These are phyloP conservation scores for Paracoccidioides brasiliensis DNA, from an alignment of 2,329 filamentous ascomycete genomes.

Conservation along the genomic window DNA sequence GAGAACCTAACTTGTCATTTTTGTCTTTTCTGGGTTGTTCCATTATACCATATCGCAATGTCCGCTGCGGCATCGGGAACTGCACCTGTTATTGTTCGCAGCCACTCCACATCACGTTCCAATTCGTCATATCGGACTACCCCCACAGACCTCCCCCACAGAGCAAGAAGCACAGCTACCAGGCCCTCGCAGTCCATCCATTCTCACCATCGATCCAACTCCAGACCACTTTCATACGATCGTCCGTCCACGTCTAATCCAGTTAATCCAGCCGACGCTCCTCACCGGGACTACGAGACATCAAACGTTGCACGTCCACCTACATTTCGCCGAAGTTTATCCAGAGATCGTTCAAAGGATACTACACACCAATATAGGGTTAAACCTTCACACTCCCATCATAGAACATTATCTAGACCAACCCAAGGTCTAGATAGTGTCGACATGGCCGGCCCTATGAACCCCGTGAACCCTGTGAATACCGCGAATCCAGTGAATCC, in stretches of 20 bases:
- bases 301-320: slow-evolving; percentile 48
- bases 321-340: slow-evolving; percentile 49
- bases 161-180: slow-evolving; percentile 34
- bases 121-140: slow-evolving; percentile 29
- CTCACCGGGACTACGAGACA: slow-evolving; percentile 61
- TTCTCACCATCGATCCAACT: slow-evolving; percentile 22
- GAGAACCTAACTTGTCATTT: neutral
- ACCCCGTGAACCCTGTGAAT: slow-evolving; percentile 16
- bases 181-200: slow-evolving; percentile 28
- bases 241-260: slow-evolving; percentile 35
- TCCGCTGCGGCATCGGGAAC: slow-evolving; percentile 35
- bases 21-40: neutral
- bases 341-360: slow-evolving; percentile 44
- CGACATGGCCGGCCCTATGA: slow-evolving; percentile 31
- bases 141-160: slow-evolving; percentile 32
- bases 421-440: slow-evolving; percentile 31
- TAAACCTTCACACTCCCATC: slow-evolving; percentile 40
- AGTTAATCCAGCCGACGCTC: slow-evolving; percentile 38
- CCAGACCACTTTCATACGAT: slow-evolving; percentile 31
- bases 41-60: slow-evolving; percentile 18
- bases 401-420: slow-evolving; percentile 28
- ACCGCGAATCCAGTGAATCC: slow-evolving; percentile 15
- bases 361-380: slow-evolving; percentile 35
- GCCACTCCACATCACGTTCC: slow-evolving; percentile 36
- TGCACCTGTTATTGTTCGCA: slow-evolving; percentile 36